Evolutionary conservation across 179 eudicot genomes (phyloP).

Genomic region (Silene noctiflora): DNA sequence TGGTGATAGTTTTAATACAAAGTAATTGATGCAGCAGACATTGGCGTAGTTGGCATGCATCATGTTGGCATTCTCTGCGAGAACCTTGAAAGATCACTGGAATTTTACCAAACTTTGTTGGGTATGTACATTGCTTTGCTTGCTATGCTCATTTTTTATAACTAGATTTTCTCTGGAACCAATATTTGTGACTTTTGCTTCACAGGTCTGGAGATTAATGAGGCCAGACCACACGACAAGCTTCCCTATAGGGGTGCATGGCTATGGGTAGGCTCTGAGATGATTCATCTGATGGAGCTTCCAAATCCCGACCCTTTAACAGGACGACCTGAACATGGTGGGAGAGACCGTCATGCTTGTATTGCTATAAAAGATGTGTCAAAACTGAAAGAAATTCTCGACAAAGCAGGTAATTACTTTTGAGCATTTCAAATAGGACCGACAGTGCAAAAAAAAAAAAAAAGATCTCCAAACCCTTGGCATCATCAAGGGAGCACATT

Average conservation of each 20-base stretch:
- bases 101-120: constrained; percentile 80
- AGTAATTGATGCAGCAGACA: constrained; percentile 46
- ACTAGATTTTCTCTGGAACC: neutral
- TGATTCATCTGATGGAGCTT: constrained; percentile 98
- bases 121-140: constrained; percentile 42
- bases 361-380: constrained; percentile 73
- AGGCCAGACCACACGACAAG: constrained; percentile 93
- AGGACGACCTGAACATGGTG: constrained; percentile 90
- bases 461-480: neutral
- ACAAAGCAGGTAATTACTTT: constrained; percentile 57
- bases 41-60: constrained; percentile 82
- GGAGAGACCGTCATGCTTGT: constrained; percentile 92
- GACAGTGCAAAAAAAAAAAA: neutral
- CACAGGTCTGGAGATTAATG: constrained; percentile 83
- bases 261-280: constrained; percentile 97
- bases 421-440: neutral
- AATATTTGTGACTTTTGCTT: neutral
- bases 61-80: constrained; percentile 92
- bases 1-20: neutral
- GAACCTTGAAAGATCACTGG: constrained; percentile 87
- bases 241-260: constrained; percentile 97
- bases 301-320: constrained; percentile 93
- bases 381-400: constrained; percentile 79
- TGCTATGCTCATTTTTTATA: neutral
- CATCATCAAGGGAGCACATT: neutral